Conservation (phyloP, 768 basidiomycete genomes). For the Pleurotus ostreatus region DNA sequence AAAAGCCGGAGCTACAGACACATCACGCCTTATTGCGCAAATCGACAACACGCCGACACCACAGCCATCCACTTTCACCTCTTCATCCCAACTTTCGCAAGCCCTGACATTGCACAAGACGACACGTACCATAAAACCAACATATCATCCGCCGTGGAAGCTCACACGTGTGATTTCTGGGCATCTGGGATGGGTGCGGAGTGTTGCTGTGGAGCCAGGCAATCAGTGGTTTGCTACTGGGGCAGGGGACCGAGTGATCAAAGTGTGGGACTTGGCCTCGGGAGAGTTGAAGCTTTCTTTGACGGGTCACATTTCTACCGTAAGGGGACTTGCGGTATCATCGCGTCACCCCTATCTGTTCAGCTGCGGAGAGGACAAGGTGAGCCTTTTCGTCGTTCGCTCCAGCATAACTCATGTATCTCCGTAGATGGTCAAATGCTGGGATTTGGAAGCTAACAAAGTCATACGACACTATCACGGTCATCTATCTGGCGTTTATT, state of each 20-base stretch:
- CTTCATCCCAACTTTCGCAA: conserved; percentile 69
- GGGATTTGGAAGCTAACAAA: conserved; percentile 98
- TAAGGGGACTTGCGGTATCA: conserved; percentile 90
- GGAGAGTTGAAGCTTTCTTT: conserved; percentile 97
- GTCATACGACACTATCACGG: conserved; percentile 99
- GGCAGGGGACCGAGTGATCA: conserved; percentile 96
- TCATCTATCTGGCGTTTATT: conserved; percentile 96
- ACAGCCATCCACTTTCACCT: conserved; percentile 67
- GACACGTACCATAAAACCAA: conserved; percentile 89
- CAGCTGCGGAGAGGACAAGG: conserved; percentile 98
- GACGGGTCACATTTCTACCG: conserved; percentile 97
- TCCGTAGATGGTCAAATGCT: conserved; percentile 96
- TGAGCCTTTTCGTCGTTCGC: conserved; percentile 21
- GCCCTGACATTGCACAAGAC: conserved; percentile 92
- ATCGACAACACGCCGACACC: conserved; percentile 72
- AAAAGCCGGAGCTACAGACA: conserved; percentile 22
- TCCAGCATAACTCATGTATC: background rate
- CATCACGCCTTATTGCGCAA: conserved; percentile 65
- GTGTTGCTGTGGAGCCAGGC: conserved; percentile 94
- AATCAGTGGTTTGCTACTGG: conserved; percentile 99
- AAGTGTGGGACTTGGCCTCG: conserved; percentile 97
- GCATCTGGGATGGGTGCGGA: conserved; percentile 96
- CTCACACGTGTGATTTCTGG: conserved; percentile 95
- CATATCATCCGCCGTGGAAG: conserved; percentile 96
- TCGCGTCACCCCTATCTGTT: conserved; percentile 95